Evolutionary conservation across 495 filamentous ascomycete genomes (phyloP).

Genomic region (Daldinia vernicosa): DNA sequence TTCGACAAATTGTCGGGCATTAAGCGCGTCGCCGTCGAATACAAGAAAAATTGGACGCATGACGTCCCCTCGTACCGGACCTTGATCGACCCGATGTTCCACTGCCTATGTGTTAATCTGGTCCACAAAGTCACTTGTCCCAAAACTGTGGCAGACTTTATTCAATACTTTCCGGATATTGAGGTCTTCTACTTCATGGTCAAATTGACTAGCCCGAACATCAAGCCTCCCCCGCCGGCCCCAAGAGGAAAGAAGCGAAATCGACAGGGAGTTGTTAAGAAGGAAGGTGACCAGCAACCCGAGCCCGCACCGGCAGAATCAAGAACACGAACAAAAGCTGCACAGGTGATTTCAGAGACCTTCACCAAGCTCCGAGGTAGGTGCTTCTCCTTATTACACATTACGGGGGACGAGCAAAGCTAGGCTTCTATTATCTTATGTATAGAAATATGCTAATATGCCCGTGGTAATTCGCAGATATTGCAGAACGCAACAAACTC

Average conservation of each 20-base stretch:
- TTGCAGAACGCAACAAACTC: slow-evolving; percentile 4
- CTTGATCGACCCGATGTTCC: too few relatives aligned
- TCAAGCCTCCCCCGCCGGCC: background rate
- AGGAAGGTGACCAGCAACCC: background rate
- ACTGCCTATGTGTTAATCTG: background rate
- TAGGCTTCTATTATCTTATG: background rate
- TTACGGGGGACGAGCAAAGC: background rate
- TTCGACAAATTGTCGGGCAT: background rate
- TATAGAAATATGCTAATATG: slow-evolving; percentile 11
- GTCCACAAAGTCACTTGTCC: slow-evolving; percentile 12
- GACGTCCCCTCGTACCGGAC: too few relatives aligned
- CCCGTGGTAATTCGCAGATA: slow-evolving; percentile 3
- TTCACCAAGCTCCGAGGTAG: slow-evolving; percentile 8
- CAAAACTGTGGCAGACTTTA: slow-evolving; percentile 17
- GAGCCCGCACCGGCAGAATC: background rate
- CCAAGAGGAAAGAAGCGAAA: background rate
- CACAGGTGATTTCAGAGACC: background rate
- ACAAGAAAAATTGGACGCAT: background rate
- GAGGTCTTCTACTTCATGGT: slow-evolving; percentile 41
- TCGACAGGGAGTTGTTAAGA: background rate
- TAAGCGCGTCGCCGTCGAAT: slow-evolving; percentile 9
- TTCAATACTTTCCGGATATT: slow-evolving; percentile 35
- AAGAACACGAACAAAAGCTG: background rate
- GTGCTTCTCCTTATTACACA: background rate
- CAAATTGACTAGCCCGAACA: background rate